phyloP scores from a whole-genome alignment of 495 filamentous ascomycete species.

The Penicillium ochrochloron region DNA sequence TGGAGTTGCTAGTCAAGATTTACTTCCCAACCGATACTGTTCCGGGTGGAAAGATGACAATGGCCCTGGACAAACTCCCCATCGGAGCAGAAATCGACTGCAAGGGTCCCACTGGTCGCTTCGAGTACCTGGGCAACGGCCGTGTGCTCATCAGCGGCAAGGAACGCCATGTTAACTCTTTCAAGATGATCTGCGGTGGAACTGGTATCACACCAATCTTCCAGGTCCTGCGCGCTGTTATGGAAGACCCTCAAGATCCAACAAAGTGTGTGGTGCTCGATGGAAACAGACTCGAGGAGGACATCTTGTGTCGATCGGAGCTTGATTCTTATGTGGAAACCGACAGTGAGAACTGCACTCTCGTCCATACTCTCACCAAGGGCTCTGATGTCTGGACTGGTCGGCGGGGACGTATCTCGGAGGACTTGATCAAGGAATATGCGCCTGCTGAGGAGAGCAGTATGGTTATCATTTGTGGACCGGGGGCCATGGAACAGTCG shows the following conservation, averaged over 20 bases:
- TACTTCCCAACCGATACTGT: conserved; percentile 67
- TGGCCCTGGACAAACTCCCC: conserved; percentile 73
- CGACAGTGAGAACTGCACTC: conserved; percentile 59
- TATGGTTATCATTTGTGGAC: conserved; percentile 85
- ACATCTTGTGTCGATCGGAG: conserved; percentile 83
- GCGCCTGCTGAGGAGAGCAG: conserved; percentile 55
- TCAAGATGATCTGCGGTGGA: conserved; percentile 91
- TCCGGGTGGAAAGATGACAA: conserved; percentile 83
- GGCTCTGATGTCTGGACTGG: conserved; percentile 69
- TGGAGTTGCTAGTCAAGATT: conserved; percentile 84
- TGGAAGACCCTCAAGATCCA: conserved; percentile 60
- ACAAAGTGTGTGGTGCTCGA: conserved; percentile 75
- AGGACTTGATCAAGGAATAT: conserved; percentile 64
- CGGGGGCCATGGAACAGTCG: conserved; percentile 74
- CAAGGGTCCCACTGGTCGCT: conserved; percentile 90
- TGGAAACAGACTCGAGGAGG: conserved; percentile 78
- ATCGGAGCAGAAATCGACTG: conserved; percentile 76
- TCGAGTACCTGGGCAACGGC: conserved; percentile 77
- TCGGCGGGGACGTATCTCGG: conserved; percentile 68
- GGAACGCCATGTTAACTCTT: conserved; percentile 62
- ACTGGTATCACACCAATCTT: conserved; percentile 92
- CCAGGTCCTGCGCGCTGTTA: conserved; percentile 81
- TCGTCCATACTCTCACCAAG: conserved; percentile 76
- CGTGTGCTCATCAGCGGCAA: conserved; percentile 64
- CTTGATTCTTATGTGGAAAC: conserved; percentile 63